phyloP scores from a whole-genome alignment of 2,329 filamentous ascomycete species.

The Neophaeococcomyces mojaviensis region DNA sequence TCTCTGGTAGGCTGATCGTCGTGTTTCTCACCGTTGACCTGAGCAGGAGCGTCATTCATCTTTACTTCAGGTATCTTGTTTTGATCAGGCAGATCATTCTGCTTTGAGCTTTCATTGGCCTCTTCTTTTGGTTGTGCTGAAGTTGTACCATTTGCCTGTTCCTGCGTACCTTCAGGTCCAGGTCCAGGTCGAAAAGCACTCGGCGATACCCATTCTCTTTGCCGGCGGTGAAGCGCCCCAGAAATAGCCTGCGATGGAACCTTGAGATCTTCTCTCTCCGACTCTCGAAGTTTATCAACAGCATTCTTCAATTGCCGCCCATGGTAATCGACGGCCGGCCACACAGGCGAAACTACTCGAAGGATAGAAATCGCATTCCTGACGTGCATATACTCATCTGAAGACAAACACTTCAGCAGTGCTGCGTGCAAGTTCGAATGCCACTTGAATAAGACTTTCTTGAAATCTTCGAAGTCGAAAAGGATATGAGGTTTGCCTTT shows the following conservation, averaged over 20 bases:
- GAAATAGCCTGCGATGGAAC: slow-evolving; percentile 43
- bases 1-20: slow-evolving; percentile 10
- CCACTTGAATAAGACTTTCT: slow-evolving; percentile 80
- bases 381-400: slow-evolving; percentile 93
- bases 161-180: slow-evolving; percentile 14
- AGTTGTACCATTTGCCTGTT: slow-evolving; percentile 9
- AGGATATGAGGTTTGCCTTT: slow-evolving; percentile 64
- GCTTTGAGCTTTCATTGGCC: slow-evolving; percentile 18
- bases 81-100: slow-evolving; percentile 37
- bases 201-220: slow-evolving; percentile 43
- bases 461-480: slow-evolving; percentile 78
- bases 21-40: slow-evolving; percentile 6
- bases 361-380: slow-evolving; percentile 88
- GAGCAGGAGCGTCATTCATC: slow-evolving; percentile 12
- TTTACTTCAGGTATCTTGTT: slow-evolving; percentile 35
- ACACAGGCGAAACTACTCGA: slow-evolving; percentile 70
- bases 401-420: slow-evolving; percentile 71
- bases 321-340: slow-evolving; percentile 86
- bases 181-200: slow-evolving; percentile 35
- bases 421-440: slow-evolving; percentile 74
- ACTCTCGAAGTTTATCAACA: slow-evolving; percentile 37
- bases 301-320: slow-evolving; percentile 45
- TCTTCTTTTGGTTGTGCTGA: slow-evolving; percentile 19
- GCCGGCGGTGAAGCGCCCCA: slow-evolving; percentile 40
- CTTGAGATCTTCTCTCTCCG: slow-evolving; percentile 43